A percentile compares a stretch with the other conserved stretches of the same genome.
Evolutionary conservation across 768 basidiomycete genomes (phyloP).

Genomic region (Leccinum fibrillosum): DNA sequence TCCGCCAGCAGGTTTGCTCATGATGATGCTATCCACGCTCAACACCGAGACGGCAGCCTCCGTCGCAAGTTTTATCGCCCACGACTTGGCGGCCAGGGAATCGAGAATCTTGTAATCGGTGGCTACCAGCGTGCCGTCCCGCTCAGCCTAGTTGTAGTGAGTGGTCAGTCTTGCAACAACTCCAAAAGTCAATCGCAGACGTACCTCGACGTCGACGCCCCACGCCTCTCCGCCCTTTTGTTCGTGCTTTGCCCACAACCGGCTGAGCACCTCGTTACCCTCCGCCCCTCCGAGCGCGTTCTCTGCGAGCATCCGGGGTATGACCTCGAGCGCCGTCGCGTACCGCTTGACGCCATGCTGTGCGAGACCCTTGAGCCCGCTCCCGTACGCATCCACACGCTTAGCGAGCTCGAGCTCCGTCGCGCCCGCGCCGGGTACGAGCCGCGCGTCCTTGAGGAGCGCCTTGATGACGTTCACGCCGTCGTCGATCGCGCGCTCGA

Average conservation of each 20-base stretch:
- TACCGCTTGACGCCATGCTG: slow-evolving; percentile 94
- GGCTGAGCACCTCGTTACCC: slow-evolving; percentile 88
- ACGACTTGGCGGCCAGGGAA: slow-evolving; percentile 84
- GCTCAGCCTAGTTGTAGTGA: slow-evolving; percentile 52
- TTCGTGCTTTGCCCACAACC: slow-evolving; percentile 89
- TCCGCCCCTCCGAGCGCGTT: slow-evolving; percentile 90
- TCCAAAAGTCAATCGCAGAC: neutral
- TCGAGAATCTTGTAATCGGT: slow-evolving; percentile 71
- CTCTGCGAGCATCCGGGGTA: slow-evolving; percentile 91
- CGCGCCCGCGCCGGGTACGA: slow-evolving; percentile 94
- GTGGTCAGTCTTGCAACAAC: neutral
- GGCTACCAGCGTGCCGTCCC: slow-evolving; percentile 70
- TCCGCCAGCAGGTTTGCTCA: slow-evolving; percentile 90
- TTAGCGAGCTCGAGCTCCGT: slow-evolving; percentile 90
- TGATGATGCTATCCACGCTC: slow-evolving; percentile 96
- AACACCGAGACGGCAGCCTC: slow-evolving; percentile 90
- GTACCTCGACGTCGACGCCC: slow-evolving; percentile 89
- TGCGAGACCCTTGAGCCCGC: slow-evolving; percentile 81
- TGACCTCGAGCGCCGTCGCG: slow-evolving; percentile 85
- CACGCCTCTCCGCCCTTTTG: slow-evolving; percentile 66
- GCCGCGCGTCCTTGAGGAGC: slow-evolving; percentile 81
- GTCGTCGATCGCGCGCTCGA: slow-evolving; percentile 95
- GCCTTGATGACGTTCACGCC: slow-evolving; percentile 96
- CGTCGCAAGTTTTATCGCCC: slow-evolving; percentile 88
- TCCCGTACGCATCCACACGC: slow-evolving; percentile 82